Conservation (phyloP, 805 yeast genomes). For the Wickerhamomyces alni region DNA sequence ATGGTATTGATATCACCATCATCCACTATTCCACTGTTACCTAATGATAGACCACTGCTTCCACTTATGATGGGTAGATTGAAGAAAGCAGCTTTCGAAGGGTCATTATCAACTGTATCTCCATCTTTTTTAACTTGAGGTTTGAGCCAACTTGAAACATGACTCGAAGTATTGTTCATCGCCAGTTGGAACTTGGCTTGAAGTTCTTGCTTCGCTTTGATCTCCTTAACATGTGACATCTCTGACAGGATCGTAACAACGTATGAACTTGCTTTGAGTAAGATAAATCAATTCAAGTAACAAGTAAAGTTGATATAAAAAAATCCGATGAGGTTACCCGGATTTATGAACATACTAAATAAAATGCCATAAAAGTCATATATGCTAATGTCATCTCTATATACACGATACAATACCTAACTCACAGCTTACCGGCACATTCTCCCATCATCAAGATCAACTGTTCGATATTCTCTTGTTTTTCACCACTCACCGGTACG, state of each 20-base stretch:
- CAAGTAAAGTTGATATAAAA: not conserved
- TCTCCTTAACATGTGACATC: conserved; percentile 23
- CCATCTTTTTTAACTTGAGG: conserved; percentile 3
- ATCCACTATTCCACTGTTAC: not conserved
- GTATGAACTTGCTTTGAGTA: too few species aligned
- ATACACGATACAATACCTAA: too few species aligned
- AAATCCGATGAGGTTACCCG: not conserved
- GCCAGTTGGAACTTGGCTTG: conserved; percentile 21
- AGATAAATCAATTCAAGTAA: too few species aligned
- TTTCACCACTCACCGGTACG: conserved; percentile 80
- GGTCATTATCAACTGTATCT: conserved; percentile 4
- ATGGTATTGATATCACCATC: conserved; percentile 15
- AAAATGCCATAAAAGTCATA: too few species aligned
- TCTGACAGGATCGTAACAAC: too few species aligned
- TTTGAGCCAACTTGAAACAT: conserved; percentile 18
- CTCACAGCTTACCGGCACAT: conserved; percentile 22
- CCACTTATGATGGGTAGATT: conserved; percentile 19
- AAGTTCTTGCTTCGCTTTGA: conserved; percentile 19
- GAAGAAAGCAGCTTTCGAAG: conserved; percentile 17
- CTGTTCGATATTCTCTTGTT: conserved; percentile 63
- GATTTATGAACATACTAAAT: too few species aligned
- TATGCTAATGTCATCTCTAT: too few species aligned
- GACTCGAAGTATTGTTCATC: conserved; percentile 10
- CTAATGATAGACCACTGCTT: conserved; percentile 16
- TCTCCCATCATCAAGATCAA: conserved; percentile 71